Conservation (phyloP, 768 basidiomycete genomes). For the Nidula microcarpa region DNA sequence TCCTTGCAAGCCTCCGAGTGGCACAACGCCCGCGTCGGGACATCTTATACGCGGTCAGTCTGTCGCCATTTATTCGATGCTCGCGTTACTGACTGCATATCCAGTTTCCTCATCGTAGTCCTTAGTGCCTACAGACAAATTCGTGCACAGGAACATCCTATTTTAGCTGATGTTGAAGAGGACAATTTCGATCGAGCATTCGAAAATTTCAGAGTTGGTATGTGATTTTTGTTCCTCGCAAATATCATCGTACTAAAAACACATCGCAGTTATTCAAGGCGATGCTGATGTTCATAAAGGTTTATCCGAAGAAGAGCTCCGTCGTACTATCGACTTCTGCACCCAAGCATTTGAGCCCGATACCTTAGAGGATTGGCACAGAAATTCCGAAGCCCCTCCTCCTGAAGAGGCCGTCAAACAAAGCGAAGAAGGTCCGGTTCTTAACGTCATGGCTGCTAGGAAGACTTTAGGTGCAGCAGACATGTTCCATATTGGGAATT, state of each 20-base stretch:
- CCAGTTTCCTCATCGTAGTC: conserved; percentile 41
- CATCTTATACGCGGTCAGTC: conserved; percentile 28
- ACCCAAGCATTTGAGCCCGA: conserved; percentile 10
- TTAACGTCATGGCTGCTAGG: conserved; percentile 8
- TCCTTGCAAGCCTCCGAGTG: conserved; percentile 24
- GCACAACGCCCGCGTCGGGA: conserved; percentile 25
- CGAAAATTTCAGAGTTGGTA: conserved; percentile 34
- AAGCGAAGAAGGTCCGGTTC: neutral
- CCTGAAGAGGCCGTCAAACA: neutral
- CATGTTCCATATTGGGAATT: conserved; percentile 14
- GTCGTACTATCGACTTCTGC: conserved; percentile 14
- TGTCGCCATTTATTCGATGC: neutral
- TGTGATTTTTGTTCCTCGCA: neutral
- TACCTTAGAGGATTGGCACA: conserved; percentile 8
- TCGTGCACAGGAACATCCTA: conserved; percentile 30
- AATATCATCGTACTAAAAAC: neutral
- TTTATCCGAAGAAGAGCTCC: conserved; percentile 12
- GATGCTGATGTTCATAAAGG: conserved; percentile 13
- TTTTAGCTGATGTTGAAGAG: conserved; percentile 39
- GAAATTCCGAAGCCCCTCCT: conserved; percentile 2
- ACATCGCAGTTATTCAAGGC: conserved; percentile 20
- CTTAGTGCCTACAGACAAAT: conserved; percentile 48
- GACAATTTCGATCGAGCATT: conserved; percentile 48
- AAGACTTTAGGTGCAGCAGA: conserved; percentile 13
- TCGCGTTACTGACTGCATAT: neutral